These are phyloP conservation scores for Magnaporthiopsis incrustans DNA, from an alignment of 2,329 filamentous ascomycete species.

Conservation along the genomic window DNA sequence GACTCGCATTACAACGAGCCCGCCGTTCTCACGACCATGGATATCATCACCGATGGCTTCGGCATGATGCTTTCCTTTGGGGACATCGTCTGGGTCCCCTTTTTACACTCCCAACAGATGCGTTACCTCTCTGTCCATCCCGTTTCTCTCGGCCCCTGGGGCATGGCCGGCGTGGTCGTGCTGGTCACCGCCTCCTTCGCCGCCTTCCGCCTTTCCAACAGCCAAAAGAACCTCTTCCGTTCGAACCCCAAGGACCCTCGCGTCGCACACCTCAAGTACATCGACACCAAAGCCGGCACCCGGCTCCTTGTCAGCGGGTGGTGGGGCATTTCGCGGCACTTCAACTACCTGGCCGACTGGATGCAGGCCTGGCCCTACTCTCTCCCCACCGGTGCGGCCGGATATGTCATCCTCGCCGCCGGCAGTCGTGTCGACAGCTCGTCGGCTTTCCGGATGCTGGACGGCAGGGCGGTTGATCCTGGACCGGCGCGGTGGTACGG, in stretches of 20 bases:
- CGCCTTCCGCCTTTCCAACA: constrained; percentile 91
- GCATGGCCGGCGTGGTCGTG: constrained; percentile 55
- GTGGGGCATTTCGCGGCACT: constrained; percentile 88
- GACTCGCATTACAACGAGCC: constrained; percentile 84
- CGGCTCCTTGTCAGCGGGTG: constrained; percentile 78
- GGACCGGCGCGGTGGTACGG: not conserved
- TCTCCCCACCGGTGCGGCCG: constrained; percentile 76
- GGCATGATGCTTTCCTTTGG: constrained; percentile 89
- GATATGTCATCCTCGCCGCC: constrained; percentile 62
- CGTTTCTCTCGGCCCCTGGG: constrained; percentile 62
- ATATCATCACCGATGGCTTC: constrained; percentile 87
- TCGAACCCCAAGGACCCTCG: constrained; percentile 74
- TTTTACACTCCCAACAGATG: constrained; percentile 76
- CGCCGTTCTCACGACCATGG: constrained; percentile 86
- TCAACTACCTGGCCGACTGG: constrained; percentile 97
- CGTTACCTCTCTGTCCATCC: constrained; percentile 81
- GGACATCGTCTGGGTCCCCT: constrained; percentile 88
- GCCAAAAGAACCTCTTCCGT: constrained; percentile 90
- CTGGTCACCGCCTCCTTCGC: constrained; percentile 70
- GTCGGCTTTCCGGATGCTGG: not conserved
- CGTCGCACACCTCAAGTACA: constrained; percentile 73
- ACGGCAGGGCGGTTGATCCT: not conserved
- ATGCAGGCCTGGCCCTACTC: constrained; percentile 87
- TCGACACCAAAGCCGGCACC: constrained; percentile 75
- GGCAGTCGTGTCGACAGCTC: constrained; percentile 40